phyloP scores from a whole-genome alignment of 257 asterid species.

The Henckelia pumila region DNA sequence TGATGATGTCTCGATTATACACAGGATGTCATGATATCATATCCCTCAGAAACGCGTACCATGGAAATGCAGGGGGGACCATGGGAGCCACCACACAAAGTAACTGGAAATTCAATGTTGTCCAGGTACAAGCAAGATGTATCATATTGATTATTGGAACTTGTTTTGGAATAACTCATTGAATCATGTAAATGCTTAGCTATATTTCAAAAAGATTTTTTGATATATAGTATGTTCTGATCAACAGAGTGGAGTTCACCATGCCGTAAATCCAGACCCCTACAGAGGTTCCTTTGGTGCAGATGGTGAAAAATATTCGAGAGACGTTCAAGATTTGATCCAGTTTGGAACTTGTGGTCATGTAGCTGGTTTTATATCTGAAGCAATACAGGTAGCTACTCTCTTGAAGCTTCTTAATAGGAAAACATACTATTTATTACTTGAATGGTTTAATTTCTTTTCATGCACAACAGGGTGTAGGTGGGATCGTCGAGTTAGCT shows the following conservation, averaged over 20 bases:
- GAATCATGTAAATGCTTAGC: neutral
- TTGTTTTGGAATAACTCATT: neutral
- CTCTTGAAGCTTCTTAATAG: neutral
- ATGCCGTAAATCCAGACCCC: constrained; percentile 75
- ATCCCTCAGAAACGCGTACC: constrained; percentile 70
- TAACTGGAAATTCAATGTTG: constrained; percentile 70
- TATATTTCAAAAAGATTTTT: neutral
- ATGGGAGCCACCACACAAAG: constrained; percentile 75
- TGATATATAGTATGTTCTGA: neutral
- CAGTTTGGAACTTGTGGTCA: constrained; percentile 68
- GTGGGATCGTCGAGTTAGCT: constrained; percentile 75
- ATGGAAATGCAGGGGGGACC: constrained; percentile 68
- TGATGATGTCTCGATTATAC: constrained; percentile 70
- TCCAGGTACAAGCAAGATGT: constrained; percentile 44
- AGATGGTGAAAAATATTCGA: constrained; percentile 57
- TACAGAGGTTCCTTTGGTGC: constrained; percentile 69
- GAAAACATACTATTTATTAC: neutral
- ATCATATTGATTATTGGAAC: neutral
- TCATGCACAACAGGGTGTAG: constrained; percentile 57
- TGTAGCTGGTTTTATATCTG: constrained; percentile 73
- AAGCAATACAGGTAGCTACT: constrained; percentile 60
- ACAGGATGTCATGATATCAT: constrained; percentile 59
- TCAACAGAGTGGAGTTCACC: constrained; percentile 70
- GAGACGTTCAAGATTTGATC: constrained; percentile 62
- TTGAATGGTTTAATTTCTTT: neutral